These are phyloP conservation scores for Globomyces pollinis-pini DNA, from an alignment of 192 early-diverging fungal genomes.

Conservation along the genomic window DNA sequence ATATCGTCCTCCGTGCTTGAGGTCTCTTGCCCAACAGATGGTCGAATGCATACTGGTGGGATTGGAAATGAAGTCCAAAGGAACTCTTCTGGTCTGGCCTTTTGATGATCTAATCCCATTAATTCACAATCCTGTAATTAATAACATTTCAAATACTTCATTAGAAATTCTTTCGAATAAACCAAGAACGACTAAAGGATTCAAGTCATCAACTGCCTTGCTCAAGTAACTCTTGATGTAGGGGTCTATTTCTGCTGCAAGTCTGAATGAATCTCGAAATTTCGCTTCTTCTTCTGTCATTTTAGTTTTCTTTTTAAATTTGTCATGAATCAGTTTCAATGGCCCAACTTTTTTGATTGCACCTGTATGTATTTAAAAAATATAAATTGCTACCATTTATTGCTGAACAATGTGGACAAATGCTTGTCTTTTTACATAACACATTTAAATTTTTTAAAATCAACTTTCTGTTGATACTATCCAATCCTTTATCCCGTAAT, in stretches of 20 bases:
- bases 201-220: slow-evolving; percentile 91
- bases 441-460: slow-evolving; percentile 78
- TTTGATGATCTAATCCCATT: slow-evolving; percentile 77
- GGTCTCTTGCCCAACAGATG: slow-evolving; percentile 82
- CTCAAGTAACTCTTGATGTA: slow-evolving; percentile 66
- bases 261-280: slow-evolving; percentile 71
- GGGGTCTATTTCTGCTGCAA: slow-evolving; percentile 63
- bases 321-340: slow-evolving; percentile 92
- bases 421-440: slow-evolving; percentile 76
- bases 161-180: slow-evolving; percentile 80
- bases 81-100: slow-evolving; percentile 84
- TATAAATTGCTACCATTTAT: slow-evolving; percentile 83
- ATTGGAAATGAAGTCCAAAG: slow-evolving; percentile 93
- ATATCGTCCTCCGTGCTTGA: slow-evolving; percentile 92
- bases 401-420: slow-evolving; percentile 74
- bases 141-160: slow-evolving; percentile 50
- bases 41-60: slow-evolving; percentile 92
- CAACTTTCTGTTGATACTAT: slow-evolving; percentile 68
- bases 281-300: slow-evolving; percentile 66
- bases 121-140: slow-evolving; percentile 95
- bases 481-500: slow-evolving; percentile 69
- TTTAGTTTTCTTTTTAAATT: slow-evolving; percentile 68
- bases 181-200: slow-evolving; percentile 74
- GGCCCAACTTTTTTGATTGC: slow-evolving; percentile 94
- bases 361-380: too few relatives aligned